phyloP scores from a whole-genome alignment of 2,329 filamentous ascomycete species.

The Arachnopeziza araneosa region DNA sequence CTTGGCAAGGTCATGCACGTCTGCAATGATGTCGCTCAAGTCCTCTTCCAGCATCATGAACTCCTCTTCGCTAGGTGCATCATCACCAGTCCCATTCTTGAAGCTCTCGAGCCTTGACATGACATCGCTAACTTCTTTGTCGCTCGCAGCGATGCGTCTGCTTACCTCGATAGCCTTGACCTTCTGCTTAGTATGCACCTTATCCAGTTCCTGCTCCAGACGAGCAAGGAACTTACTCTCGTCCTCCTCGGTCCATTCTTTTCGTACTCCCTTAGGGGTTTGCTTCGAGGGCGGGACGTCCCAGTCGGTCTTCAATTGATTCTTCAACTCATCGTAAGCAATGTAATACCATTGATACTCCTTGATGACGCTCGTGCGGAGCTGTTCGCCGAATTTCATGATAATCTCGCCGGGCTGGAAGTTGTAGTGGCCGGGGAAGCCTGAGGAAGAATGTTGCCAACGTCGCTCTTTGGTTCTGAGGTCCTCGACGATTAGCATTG shows the following conservation, averaged over 20 bases:
- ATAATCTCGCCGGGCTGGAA: constrained; percentile 46
- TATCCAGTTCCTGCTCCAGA: constrained; percentile 89
- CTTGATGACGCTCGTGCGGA: constrained; percentile 90
- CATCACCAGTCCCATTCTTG: constrained; percentile 32
- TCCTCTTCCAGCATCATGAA: constrained; percentile 92
- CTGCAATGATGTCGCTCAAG: constrained; percentile 94
- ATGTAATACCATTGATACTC: constrained; percentile 99
- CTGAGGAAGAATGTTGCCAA: not conserved
- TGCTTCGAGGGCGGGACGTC: constrained; percentile 43
- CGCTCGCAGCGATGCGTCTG: constrained; percentile 78
- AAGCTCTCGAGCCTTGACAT: constrained; percentile 64
- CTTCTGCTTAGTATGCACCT: constrained; percentile 96
- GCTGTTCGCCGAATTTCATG: constrained; percentile 92
- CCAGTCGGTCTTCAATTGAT: constrained; percentile 71
- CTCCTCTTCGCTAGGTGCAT: constrained; percentile 76
- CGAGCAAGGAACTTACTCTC: constrained; percentile 82
- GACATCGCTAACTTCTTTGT: constrained; percentile 85
- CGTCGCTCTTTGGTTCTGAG: constrained; percentile 16
- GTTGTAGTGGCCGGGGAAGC: constrained; percentile 14
- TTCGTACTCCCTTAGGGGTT: constrained; percentile 45
- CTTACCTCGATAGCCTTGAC: constrained; percentile 96
- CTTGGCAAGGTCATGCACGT: constrained; percentile 96
- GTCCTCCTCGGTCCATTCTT: constrained; percentile 83
- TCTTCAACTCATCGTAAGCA: constrained; percentile 90
- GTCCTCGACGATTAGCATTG: constrained; percentile 27